These are phyloP conservation scores for Hirschfeldia incana DNA, from an alignment of 345 rosid genomes.

Conservation along the genomic window DNA sequence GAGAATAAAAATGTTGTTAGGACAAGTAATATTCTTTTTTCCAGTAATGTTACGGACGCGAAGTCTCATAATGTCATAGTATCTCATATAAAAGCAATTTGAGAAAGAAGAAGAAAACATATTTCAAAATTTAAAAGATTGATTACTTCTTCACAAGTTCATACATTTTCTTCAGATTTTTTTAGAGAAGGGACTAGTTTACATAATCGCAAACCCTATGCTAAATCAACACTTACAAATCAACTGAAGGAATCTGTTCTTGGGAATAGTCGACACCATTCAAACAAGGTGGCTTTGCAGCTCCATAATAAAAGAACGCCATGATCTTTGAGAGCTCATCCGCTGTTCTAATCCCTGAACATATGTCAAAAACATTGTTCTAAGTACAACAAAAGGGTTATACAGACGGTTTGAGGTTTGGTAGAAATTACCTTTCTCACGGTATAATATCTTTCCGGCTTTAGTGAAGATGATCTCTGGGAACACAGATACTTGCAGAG, in stretches of 20 bases:
- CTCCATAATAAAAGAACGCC: conserved; percentile 95
- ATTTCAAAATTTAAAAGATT: conserved; percentile 11
- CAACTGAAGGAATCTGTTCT: conserved; percentile 61
- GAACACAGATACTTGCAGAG: conserved; percentile 62
- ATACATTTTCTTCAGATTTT: not conserved
- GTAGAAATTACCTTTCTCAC: conserved; percentile 65
- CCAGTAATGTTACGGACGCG: conserved; percentile 36
- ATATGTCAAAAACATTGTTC: not conserved
- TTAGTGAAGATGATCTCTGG: conserved; percentile 86
- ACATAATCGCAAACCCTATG: conserved; percentile 11
- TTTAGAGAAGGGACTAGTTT: conserved; percentile 5
- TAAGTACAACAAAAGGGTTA: not conserved
- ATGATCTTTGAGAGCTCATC: conserved; percentile 80
- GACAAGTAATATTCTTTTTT: not conserved
- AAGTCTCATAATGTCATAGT: conserved; percentile 1
- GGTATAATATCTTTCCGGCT: conserved; percentile 81
- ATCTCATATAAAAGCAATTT: conserved; percentile 25
- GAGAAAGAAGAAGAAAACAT: not conserved
- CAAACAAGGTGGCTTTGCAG: conserved; percentile 74
- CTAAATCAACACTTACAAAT: conserved; percentile 25
- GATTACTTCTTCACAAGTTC: conserved; percentile 10
- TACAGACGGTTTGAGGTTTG: not conserved
- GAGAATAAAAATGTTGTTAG: not conserved
- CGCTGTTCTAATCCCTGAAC: conserved; percentile 61
- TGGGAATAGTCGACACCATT: conserved; percentile 35